These are phyloP conservation scores for Microbotryum violaceum DNA, from an alignment of 1,284 basidiomycete genomes.

Conservation along the genomic window DNA sequence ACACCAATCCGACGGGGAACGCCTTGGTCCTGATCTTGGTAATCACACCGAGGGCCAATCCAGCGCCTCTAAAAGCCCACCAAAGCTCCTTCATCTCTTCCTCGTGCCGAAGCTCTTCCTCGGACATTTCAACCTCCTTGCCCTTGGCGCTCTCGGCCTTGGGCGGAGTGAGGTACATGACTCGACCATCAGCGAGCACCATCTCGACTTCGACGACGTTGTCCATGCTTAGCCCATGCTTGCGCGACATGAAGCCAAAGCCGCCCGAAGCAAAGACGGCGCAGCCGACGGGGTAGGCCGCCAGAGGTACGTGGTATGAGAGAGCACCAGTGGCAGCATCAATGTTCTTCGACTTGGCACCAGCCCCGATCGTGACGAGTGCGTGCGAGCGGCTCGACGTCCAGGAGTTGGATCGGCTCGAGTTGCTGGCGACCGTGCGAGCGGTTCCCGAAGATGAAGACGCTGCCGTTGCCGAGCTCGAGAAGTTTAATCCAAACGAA, in stretches of 20 bases:
- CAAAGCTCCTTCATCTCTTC: constrained; percentile 52
- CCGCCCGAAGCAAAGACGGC: constrained; percentile 49
- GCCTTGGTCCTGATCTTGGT: constrained; percentile 78
- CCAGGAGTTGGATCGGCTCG: not conserved
- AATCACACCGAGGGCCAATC: constrained; percentile 73
- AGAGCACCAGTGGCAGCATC: constrained; percentile 63
- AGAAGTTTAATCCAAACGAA: too few relatives aligned
- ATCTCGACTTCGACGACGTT: constrained; percentile 53
- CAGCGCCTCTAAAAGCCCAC: constrained; percentile 84
- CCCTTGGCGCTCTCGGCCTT: constrained; percentile 19
- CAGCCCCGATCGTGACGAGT: constrained; percentile 73
- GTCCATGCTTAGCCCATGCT: constrained; percentile 76
- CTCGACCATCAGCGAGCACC: constrained; percentile 37
- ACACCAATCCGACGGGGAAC: constrained; percentile 77
- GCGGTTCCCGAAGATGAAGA: not conserved
- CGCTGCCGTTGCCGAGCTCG: not conserved
- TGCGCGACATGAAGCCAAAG: constrained; percentile 76
- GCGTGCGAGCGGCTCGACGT: constrained; percentile 53
- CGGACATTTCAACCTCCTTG: constrained; percentile 12
- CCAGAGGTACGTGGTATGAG: constrained; percentile 64
- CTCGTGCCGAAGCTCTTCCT: constrained; percentile 24
- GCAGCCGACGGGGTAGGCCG: constrained; percentile 22
- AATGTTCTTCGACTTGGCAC: constrained; percentile 69
- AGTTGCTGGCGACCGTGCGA: not conserved
- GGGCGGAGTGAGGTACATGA: constrained; percentile 25